Base-by-base conservation (phyloP, 1,139 yeast species). In the Candida dubliniensis region DNA sequence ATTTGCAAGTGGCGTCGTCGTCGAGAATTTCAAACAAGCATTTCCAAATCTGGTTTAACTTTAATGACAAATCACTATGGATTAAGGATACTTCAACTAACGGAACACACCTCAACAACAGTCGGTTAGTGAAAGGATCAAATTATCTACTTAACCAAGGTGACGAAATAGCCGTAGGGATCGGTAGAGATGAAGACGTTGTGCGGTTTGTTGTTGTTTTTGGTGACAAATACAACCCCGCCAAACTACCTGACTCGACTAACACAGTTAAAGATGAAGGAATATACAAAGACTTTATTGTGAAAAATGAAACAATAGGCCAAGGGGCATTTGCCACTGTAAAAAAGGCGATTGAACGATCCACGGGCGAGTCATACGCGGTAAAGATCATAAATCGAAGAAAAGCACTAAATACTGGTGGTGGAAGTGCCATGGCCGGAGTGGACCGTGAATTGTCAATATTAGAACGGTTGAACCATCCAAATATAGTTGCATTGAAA, bases 291-390 rank as follows among this genome's bases (percentile, higher is more conserved):
- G 87, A 85, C 55, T 93, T 83, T 61, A 86, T 87, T 12, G 79
- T 93, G 27, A 82, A 87, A 48, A 84, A 82, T 59, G 96, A 87
- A 55, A 82, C 87, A 5, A 85, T 93, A 2, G 99, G 99, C 1
- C 95, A 88, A 55, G 99, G 99, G 8, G 98, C 98, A 5, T 93
- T 93, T 75, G 98, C 98, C 3, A 86, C 91, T 1, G 99, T 93
- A 15, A 85, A 89, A 54, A 88, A 88, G 60, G 97, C 95, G 2
- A 81, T 91, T 0, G 95, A 90, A 56, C 74, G 97, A 47, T 65
- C 81, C 6, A 83, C 96, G 0, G 97, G 98, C 9, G 81, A 84
- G 52, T 77, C 90, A 2, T 90, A 72, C 61, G 99, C 99, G 0
- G 96, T 89, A 24, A 93, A 93, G 61, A 88, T 93, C 50, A 90